Evolutionary conservation across 2,329 filamentous ascomycete genomes (phyloP), one percentile per base, ranked within the genome.

Genomic region (Neoarthrinium moseri): DNA sequence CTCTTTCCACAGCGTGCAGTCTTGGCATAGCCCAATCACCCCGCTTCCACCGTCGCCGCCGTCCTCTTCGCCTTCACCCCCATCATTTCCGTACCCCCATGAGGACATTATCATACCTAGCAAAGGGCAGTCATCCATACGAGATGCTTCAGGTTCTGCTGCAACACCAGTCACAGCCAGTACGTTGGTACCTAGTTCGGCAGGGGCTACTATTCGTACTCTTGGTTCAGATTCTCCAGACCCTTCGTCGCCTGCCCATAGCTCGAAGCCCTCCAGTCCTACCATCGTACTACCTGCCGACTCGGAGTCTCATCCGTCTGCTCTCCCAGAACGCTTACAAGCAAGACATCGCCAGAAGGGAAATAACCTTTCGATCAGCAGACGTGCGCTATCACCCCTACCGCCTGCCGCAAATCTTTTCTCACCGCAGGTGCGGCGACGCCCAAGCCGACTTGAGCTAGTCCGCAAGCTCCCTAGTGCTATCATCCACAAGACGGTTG

Each of bases 401-500:
- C 86, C 87, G 3, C 77, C 84, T 1, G 73, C 84, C 0, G 83
- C 84, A 6, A 86, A 84, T 48, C 67, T 91, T 8, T 82, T 86
- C 57, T 74, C 77, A 5, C 77, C 81, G 4, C 63, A 68, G 51
- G 58, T 49, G 48, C 58, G 52, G 32, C 56, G 66, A 30, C 59
- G 68, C 38, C 64, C 69, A 47, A 63, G 56, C 32, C 71, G 65
- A 5, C 56, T 78, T 5, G 66, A 69, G 27, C 68, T 72, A 0
- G 69, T 77, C 26, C 72, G 74, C 43, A 70, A 75, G 34, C 69
- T 86, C 23, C 79, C 82, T 1, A 71, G 80, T 41, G 78, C 83
- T 3, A 78, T 95, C 23, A 77, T 95, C 21, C 80, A 85, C 46
- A 91, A 89, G 66, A 91, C 90, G 0, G 84, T 81, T 51, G 83